Base-by-base conservation (phyloP, 2,329 filamentous ascomycete species). In the Colletotrichum sp. region DNA sequence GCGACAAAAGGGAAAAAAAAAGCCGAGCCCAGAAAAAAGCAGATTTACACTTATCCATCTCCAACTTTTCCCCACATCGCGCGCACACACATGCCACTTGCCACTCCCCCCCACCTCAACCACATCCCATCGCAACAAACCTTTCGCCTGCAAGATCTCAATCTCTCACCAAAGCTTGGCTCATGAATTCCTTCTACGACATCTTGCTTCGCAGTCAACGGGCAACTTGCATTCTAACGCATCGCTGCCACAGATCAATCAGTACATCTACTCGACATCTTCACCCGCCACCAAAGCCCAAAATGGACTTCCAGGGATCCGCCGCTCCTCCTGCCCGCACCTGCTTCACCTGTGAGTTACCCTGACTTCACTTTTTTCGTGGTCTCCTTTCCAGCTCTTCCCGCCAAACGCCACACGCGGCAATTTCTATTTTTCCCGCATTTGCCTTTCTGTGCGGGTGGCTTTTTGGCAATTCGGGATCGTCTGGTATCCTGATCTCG, bases 291-390 rank as follows among this genome's bases (percentile, higher is more conserved):
- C 30, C 34, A 68, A 73, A 69, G 72, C 75, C 70, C 77, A 83
- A 76, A 69, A 86, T 86, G 85, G 84, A 86, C 77, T 84, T 76
- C 79, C 76, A 77, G 72, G 78, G 76, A 77, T 79, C 78, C 79
- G 78, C 77, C 65, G 70, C 77, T 57, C 68, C 75, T 44, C 77
- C 78, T 65, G 83, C 81, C 75, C 86, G 87, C 79, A 85, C 85
- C 78, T 89, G 88, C 85, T 89, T 88, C 84, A 89, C 87, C 81
- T 89, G 88, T 89, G 83, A 85, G 88, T 89, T 78, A 64, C 65
- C 74, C 70, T 76, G 71, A 75, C 21, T 36, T 73, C 65, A 30
- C 32, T 60, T 28, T 55, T 55, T 52, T 49, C 44, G n/a, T 49
- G 18, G 44, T n/a, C 6, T 15, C 24, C 52, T 39, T 18, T 21